Evolutionary conservation across 192 early-diverging fungal genomes (phyloP).

Genomic region (Thamnidium elegans): DNA sequence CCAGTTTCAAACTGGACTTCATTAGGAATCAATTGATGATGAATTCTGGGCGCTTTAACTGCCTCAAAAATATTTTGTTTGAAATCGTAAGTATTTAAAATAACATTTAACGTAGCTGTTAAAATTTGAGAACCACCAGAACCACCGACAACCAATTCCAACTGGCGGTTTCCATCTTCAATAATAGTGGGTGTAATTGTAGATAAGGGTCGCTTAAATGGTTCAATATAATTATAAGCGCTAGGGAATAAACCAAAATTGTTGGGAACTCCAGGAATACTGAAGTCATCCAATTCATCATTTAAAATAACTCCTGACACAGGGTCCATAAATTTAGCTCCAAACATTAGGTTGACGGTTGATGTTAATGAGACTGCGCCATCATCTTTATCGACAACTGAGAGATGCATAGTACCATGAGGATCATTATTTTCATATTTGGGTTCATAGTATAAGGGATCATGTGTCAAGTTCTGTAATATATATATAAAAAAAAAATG

Average conservation of each 20-base stretch:
- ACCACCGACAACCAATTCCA: conserved; percentile 79
- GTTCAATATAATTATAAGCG: conserved; percentile 78
- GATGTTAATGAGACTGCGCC: conserved; percentile 84
- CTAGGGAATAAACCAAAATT: conserved; percentile 80
- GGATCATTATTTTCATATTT: conserved; percentile 70
- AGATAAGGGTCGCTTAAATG: conserved; percentile 82
- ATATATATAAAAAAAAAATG: neutral
- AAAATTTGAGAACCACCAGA: conserved; percentile 86
- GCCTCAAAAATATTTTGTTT: conserved; percentile 64
- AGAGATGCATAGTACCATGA: conserved; percentile 93
- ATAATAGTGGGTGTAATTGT: conserved; percentile 63
- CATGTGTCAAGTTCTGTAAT: conserved; percentile 52
- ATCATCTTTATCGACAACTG: conserved; percentile 68
- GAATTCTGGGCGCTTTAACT: conserved; percentile 69
- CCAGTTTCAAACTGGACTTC: conserved; percentile 49
- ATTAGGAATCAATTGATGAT: conserved; percentile 91
- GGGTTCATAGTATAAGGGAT: conserved; percentile 75
- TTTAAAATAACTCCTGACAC: conserved; percentile 89
- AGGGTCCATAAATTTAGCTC: conserved; percentile 82
- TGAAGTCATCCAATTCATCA: conserved; percentile 96
- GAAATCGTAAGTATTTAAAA: conserved; percentile 77
- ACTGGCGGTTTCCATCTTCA: conserved; percentile 53
- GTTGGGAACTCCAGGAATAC: conserved; percentile 66
- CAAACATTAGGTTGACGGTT: conserved; percentile 90
- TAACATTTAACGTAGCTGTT: conserved; percentile 63